phyloP scores from a whole-genome alignment of 2,329 filamentous ascomycete species.

The Aspergillus fijiensis region DNA sequence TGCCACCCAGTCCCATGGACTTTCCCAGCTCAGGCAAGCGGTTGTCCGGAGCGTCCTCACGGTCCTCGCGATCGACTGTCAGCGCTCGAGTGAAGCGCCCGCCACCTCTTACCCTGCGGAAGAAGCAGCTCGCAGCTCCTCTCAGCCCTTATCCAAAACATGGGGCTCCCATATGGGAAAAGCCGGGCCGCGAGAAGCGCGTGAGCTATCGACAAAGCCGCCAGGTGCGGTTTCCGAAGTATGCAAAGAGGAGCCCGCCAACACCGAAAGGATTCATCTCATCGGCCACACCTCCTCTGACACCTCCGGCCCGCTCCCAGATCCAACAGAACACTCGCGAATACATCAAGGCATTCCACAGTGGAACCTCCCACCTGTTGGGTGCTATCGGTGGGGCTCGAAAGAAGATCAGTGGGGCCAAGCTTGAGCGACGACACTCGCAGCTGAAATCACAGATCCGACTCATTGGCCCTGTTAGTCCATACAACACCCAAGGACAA shows the following conservation, averaged over 20 bases:
- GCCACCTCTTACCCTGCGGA: constrained; percentile 4
- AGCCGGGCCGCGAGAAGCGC: constrained; percentile 26
- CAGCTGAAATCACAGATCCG: constrained; percentile 44
- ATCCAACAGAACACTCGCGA: constrained; percentile 28
- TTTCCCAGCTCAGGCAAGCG: constrained; percentile 7
- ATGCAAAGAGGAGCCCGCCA: constrained; percentile 11
- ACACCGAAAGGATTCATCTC: constrained; percentile 8
- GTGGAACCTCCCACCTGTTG: constrained; percentile 28
- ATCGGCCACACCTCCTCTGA: constrained; percentile 17
- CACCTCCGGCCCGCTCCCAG: constrained; percentile 21
- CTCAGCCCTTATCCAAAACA: constrained; percentile 40
- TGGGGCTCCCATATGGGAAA: constrained; percentile 37
- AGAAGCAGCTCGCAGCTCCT: constrained; percentile 34
- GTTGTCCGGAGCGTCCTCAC: constrained; percentile 16
- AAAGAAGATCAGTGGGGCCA: constrained; percentile 34
- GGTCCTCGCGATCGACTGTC: constrained; percentile 17
- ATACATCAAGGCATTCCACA: constrained; percentile 25
- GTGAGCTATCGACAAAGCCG: constrained; percentile 20
- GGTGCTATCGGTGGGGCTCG: constrained; percentile 34
- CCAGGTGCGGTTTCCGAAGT: constrained; percentile 23
- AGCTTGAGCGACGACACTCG: constrained; percentile 37
- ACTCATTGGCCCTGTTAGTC: constrained; percentile 39
- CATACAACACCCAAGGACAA: constrained; percentile 25
- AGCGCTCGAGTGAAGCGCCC: constrained; percentile 11
- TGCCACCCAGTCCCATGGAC: constrained; percentile 10